phyloP scores from a whole-genome alignment of 192 early-diverging fungal species.

The Kappamyces sp. region DNA sequence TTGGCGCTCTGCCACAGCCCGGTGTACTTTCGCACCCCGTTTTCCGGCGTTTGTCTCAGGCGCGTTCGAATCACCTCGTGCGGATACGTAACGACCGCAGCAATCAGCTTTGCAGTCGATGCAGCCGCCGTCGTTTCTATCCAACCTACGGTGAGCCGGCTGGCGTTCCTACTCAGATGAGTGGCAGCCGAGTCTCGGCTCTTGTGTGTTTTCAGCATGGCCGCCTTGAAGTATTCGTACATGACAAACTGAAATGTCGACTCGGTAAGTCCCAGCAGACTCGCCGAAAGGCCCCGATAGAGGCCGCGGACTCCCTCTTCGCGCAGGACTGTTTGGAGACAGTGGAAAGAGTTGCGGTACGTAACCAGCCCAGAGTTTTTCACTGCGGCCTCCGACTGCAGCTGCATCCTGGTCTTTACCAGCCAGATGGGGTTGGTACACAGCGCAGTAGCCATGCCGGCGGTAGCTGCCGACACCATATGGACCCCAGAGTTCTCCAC shows the following conservation, averaged over 20 bases:
- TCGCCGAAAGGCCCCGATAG: conserved; percentile 88
- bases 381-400: conserved; percentile 50
- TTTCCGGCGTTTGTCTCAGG: conserved; percentile 72
- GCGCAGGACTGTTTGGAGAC: conserved; percentile 56
- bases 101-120: conserved; percentile 77
- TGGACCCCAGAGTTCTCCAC: conserved; percentile 75
- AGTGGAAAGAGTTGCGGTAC: conserved; percentile 79
- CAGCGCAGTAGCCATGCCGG: conserved; percentile 70
- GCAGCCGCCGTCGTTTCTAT: conserved; percentile 78
- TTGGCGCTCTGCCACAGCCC: conserved; percentile 55
- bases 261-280: conserved; percentile 82
- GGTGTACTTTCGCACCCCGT: conserved; percentile 66
- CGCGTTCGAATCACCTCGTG: conserved; percentile 90
- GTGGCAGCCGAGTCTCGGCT: too few relatives aligned
- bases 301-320: conserved; percentile 79
- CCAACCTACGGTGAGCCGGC: conserved; percentile 48
- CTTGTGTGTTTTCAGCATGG: too few relatives aligned
- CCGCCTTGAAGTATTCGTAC: conserved; percentile 84
- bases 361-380: conserved; percentile 17
- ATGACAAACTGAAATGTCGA: conserved; percentile 92
- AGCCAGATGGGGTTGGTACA: conserved; percentile 97
- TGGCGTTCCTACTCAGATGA: not conserved
- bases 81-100: conserved; percentile 85
- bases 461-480: conserved; percentile 67
- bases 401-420: conserved; percentile 92